Percentiles rank a stretch among this genome's conserved stretches.
Evolutionary conservation across 768 basidiomycete genomes (phyloP).

Genomic region (Plicaturopsis crispa): DNA sequence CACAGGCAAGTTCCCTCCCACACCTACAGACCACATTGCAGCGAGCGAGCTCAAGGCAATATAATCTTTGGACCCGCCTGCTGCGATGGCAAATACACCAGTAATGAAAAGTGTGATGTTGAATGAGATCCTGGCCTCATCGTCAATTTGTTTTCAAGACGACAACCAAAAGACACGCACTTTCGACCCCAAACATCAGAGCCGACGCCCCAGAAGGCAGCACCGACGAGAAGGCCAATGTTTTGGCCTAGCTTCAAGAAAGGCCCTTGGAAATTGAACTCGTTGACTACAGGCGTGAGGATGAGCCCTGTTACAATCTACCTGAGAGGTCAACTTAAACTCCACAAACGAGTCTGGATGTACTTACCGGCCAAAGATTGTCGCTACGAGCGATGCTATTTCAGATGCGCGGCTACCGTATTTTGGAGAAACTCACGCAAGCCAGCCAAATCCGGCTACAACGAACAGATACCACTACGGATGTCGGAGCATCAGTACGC

Average conservation of each 20-base stretch:
- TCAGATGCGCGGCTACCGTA: neutral
- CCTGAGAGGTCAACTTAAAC: neutral
- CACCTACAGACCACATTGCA: slow-evolving; percentile 57
- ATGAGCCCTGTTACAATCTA: slow-evolving; percentile 63
- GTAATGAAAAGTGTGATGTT: slow-evolving; percentile 66
- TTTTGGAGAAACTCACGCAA: slow-evolving; percentile 67
- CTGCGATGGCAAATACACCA: slow-evolving; percentile 56
- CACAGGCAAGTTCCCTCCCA: slow-evolving; percentile 69
- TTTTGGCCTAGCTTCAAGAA: slow-evolving; percentile 66
- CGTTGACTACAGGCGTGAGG: slow-evolving; percentile 52
- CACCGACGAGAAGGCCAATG: slow-evolving; percentile 63
- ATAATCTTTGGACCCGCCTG: slow-evolving; percentile 51
- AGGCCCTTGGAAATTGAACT: slow-evolving; percentile 54
- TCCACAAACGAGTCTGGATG: neutral
- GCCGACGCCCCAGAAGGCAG: slow-evolving; percentile 60
- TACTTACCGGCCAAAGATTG: slow-evolving; percentile 64
- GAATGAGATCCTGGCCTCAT: slow-evolving; percentile 53
- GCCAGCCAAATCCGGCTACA: slow-evolving; percentile 71
- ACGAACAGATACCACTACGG: slow-evolving; percentile 57
- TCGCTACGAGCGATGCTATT: slow-evolving; percentile 31
- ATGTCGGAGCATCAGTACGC: too few species aligned
- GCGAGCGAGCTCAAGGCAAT: slow-evolving; percentile 43
- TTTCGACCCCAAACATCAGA: slow-evolving; percentile 68
- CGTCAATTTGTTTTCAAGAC: neutral
- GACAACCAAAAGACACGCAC: slow-evolving; percentile 21